phyloP scores from a whole-genome alignment of 2,329 filamentous ascomycete species.

The Scedosporium apiospermum region DNA sequence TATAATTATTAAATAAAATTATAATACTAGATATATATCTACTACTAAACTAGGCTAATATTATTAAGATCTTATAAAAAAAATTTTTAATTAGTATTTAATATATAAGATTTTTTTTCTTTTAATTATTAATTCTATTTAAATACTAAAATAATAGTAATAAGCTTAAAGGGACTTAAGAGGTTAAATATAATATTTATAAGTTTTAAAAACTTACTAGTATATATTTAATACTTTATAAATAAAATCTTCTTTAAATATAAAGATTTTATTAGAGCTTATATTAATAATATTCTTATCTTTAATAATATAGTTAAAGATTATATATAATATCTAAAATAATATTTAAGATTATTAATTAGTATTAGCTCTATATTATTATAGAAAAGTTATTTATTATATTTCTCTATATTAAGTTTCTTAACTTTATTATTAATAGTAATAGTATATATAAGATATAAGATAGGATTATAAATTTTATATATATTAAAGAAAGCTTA shows the following conservation, averaged over 20 bases:
- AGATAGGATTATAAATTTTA: constrained; percentile 2
- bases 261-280: constrained; percentile 5
- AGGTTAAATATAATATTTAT: constrained; percentile 2
- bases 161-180: background rate
- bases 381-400: background rate
- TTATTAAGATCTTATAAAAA: background rate
- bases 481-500: background rate
- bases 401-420: background rate
- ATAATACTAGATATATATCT: background rate
- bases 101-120: background rate
- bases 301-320: background rate
- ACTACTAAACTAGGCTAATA: background rate
- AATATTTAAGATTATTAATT: background rate
- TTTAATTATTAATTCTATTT: background rate
- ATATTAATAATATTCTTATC: background rate
- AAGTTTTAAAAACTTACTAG: constrained; percentile 4
- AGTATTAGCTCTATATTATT: background rate
- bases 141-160: background rate
- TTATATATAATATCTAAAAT: background rate
- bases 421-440: background rate
- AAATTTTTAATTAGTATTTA: background rate
- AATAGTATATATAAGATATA: background rate
- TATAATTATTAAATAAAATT: background rate
- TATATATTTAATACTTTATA: constrained; percentile 9
- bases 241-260: constrained; percentile 6